A percentile compares a stretch with the other conserved stretches of the same genome.
Evolutionary conservation across 371 early-diverging fungal species (phyloP).

Genomic region (Chytridium lagenaria): DNA sequence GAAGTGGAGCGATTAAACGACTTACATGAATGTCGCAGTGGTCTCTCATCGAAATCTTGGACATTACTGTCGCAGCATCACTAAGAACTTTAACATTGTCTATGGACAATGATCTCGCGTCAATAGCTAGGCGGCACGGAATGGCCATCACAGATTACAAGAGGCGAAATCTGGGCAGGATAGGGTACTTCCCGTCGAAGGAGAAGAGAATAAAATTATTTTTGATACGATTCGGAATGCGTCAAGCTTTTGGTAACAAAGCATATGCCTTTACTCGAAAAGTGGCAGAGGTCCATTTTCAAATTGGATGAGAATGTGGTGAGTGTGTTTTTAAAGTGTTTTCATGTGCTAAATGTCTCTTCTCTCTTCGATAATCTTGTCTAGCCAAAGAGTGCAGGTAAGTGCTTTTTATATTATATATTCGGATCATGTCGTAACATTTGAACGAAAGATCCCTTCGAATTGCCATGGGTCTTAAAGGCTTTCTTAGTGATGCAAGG

Average conservation of each 20-base stretch:
- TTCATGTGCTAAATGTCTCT: not conserved
- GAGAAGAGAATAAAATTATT: not conserved
- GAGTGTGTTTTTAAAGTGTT: not conserved
- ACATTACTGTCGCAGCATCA: not conserved
- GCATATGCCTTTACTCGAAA: not conserved
- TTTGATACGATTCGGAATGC: not conserved
- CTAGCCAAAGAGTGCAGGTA: not conserved
- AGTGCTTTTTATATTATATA: not conserved
- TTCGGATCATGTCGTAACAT: too few relatives aligned
- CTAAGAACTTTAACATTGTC: not conserved
- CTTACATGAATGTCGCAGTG: not conserved
- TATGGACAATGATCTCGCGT: not conserved
- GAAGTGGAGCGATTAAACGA: not conserved
- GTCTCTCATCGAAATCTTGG: not conserved
- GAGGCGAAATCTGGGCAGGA: too few relatives aligned
- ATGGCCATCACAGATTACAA: too few relatives aligned
- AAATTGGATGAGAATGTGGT: not conserved
- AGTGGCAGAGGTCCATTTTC: not conserved
- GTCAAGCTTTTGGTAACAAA: not conserved
- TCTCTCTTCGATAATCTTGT: not conserved
- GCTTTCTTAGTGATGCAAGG: not conserved
- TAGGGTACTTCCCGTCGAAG: not conserved
- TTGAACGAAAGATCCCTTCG: not conserved
- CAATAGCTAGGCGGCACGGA: not conserved
- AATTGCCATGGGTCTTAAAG: not conserved